Conservation (phyloP, 495 filamentous ascomycete genomes). For the Penicillium psychrofluorescens region DNA sequence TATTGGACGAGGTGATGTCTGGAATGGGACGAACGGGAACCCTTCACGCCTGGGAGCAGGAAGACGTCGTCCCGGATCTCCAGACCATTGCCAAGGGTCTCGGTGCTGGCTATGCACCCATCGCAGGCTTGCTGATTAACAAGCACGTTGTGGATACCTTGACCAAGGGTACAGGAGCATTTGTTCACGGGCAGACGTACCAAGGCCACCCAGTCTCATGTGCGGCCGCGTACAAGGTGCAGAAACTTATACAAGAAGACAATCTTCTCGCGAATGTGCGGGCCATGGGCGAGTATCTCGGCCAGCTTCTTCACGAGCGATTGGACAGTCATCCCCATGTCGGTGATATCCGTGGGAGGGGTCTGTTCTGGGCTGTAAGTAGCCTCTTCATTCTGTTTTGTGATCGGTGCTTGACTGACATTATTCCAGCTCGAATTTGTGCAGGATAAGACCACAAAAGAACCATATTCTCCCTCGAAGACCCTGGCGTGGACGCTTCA, state of each 20-base stretch:
- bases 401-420: conserved; percentile 1
- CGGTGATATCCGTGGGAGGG: conserved; percentile 46
- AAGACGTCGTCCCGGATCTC: conserved; percentile 51
- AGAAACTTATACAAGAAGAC: conserved; percentile 36
- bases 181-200: conserved; percentile 47
- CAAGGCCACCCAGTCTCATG: conserved; percentile 46
- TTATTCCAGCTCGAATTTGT: conserved; percentile 46
- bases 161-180: conserved; percentile 38
- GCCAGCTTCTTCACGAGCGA: conserved; percentile 25
- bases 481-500: conserved; percentile 41
- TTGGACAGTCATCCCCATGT: conserved; percentile 35
- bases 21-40: conserved; percentile 61
- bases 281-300: conserved; percentile 35
- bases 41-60: conserved; percentile 57
- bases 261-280: conserved; percentile 38
- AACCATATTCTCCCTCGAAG: conserved; percentile 34
- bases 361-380: conserved; percentile 46
- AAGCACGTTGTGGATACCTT: conserved; percentile 44
- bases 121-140: conserved; percentile 49
- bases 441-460: conserved; percentile 42
- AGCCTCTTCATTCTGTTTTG: neutral
- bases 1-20: conserved; percentile 69
- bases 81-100: conserved; percentile 56
- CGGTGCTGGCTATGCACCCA: conserved; percentile 50
- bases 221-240: conserved; percentile 39